Conservation (phyloP, 2,329 filamentous ascomycete genomes). For the Metarhizium brunneum region DNA sequence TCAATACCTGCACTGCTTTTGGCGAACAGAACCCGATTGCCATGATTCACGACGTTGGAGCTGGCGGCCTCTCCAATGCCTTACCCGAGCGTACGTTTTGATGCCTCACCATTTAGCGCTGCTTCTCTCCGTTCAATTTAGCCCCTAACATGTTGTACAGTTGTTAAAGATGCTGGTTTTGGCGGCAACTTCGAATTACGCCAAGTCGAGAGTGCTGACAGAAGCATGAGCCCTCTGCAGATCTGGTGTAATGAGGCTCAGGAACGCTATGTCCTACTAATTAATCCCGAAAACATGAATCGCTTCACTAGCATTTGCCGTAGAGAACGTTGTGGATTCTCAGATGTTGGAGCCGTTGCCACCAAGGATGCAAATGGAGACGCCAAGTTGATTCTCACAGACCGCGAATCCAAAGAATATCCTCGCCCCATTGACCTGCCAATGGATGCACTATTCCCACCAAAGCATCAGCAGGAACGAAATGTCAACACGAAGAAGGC, state of each 20-base stretch:
- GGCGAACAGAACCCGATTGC: constrained; percentile 82
- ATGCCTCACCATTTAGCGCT: not conserved
- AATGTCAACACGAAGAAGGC: constrained; percentile 62
- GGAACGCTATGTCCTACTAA: constrained; percentile 87
- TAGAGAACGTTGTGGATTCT: constrained; percentile 86
- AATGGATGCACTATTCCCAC: constrained; percentile 81
- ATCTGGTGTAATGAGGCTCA: constrained; percentile 98
- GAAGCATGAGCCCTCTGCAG: constrained; percentile 87
- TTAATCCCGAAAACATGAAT: constrained; percentile 73
- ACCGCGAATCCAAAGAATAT: constrained; percentile 65
- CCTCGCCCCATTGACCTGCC: constrained; percentile 80
- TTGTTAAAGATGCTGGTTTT: constrained; percentile 84
- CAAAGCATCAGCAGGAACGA: constrained; percentile 71
- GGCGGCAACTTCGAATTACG: constrained; percentile 92
- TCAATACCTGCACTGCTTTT: constrained; percentile 83
- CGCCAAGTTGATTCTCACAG: constrained; percentile 68
- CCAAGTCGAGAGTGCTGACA: constrained; percentile 83
- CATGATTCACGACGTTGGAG: constrained; percentile 96
- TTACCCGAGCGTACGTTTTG: constrained; percentile 55
- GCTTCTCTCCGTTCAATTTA: not conserved
- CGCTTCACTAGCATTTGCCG: constrained; percentile 61
- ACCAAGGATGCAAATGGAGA: constrained; percentile 52
- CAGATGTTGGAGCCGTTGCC: constrained; percentile 73
- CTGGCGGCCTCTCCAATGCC: constrained; percentile 68
- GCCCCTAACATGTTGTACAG: constrained; percentile 4